These are phyloP conservation scores for Pontederia crassipes DNA, from an alignment of 176 grass and related monocot species.

Conservation along the genomic window DNA sequence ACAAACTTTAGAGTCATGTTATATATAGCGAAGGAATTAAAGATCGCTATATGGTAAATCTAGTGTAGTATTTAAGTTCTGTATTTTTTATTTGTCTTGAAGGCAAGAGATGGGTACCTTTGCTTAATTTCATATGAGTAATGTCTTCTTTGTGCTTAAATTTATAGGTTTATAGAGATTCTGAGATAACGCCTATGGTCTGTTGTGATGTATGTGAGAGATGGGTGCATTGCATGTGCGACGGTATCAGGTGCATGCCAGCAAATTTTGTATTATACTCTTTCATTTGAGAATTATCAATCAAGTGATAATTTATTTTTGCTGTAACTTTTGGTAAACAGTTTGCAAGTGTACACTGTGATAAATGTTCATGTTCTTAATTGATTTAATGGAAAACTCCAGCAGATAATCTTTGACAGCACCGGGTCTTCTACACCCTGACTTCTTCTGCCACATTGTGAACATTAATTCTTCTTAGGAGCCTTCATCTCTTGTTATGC, in stretches of 20 bases:
- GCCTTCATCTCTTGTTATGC: too few relatives aligned
- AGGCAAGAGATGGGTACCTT: not conserved
- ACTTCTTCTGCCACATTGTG: too few relatives aligned
- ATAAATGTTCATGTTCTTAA: not conserved
- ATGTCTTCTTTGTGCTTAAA: not conserved
- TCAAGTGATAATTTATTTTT: conserved; percentile 3
- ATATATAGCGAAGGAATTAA: too few relatives aligned
- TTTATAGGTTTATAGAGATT: conserved; percentile 97
- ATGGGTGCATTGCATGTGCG: conserved; percentile 95
- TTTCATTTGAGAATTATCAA: not conserved
- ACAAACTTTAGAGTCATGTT: too few relatives aligned
- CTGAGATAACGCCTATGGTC: conserved; percentile 97
- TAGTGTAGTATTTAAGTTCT: conserved; percentile 17
- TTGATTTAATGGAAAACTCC: not conserved
- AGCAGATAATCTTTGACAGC: too few relatives aligned
- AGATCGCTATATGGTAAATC: too few relatives aligned
- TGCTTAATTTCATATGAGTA: conserved; percentile 3
- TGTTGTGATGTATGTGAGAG: conserved; percentile 95
- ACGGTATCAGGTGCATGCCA: conserved; percentile 77
- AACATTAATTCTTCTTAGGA: too few relatives aligned
- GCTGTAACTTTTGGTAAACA: not conserved
- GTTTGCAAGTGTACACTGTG: not conserved
- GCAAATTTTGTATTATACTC: not conserved
- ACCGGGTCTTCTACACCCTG: too few relatives aligned
- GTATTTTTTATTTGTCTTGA: not conserved